Conservation (phyloP, 495 filamentous ascomycete species). For the Lophium mytilinum region DNA sequence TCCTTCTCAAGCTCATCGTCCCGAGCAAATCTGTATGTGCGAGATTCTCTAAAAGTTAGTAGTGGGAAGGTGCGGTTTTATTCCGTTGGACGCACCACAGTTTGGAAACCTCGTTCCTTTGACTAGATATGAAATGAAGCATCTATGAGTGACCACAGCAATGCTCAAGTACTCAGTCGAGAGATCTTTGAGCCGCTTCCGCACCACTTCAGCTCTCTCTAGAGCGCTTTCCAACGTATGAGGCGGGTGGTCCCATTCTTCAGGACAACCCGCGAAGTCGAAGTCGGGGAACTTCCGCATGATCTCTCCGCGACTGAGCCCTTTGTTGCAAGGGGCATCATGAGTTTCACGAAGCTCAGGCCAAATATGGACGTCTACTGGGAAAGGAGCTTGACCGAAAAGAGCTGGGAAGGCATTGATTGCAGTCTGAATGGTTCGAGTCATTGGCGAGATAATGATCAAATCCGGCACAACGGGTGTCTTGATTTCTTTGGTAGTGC, state of each 20-base stretch:
- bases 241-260: constrained; percentile 11
- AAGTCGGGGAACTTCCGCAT: constrained; percentile 2
- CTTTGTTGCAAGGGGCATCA: constrained; percentile 13
- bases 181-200: constrained; percentile 1
- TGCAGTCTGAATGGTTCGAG: constrained; percentile 9
- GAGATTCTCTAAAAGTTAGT: not conserved
- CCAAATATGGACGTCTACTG: constrained; percentile 5
- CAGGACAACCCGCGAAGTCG: constrained; percentile 2
- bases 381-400: not conserved
- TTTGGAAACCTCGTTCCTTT: constrained; percentile 5
- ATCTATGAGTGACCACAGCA: constrained; percentile 4
- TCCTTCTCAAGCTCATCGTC: not conserved
- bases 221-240: constrained; percentile 2
- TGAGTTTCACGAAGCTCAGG: constrained; percentile 13
- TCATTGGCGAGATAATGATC: constrained; percentile 13
- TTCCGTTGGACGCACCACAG: not conserved
- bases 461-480: constrained; percentile 1
- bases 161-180: constrained; percentile 2
- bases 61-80: not conserved
- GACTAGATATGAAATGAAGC: constrained; percentile 7
- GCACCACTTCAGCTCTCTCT: constrained; percentile 4
- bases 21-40: constrained; percentile 4
- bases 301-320: not conserved
- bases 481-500: not conserved
- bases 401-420: not conserved